These are phyloP conservation scores for Aristolochia californica DNA, from an alignment of 164 flowering plant genomes.

Conservation along the genomic window DNA sequence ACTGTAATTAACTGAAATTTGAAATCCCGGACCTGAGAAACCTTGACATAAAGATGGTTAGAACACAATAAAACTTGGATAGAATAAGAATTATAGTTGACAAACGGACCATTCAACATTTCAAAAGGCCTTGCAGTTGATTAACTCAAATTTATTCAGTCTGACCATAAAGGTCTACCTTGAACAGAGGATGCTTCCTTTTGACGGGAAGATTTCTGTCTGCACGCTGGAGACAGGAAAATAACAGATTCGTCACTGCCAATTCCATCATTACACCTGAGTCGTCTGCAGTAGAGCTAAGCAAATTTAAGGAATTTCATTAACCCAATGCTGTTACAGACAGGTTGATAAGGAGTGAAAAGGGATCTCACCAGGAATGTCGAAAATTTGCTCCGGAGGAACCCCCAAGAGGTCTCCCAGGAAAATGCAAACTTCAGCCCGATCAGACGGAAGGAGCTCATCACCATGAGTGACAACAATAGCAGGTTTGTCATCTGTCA, in stretches of 20 bases:
- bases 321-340: neutral
- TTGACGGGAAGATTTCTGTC: conserved; percentile 54
- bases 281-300: conserved; percentile 33
- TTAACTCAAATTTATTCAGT: neutral
- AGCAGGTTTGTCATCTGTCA: conserved; percentile 77
- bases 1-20: neutral
- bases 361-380: conserved; percentile 62
- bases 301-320: neutral
- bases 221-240: conserved; percentile 66
- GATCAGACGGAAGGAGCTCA: conserved; percentile 46
- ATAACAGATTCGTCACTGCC: conserved; percentile 44
- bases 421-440: conserved; percentile 45
- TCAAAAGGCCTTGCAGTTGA: neutral
- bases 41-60: neutral
- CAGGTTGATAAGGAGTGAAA: neutral
- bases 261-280: conserved; percentile 32
- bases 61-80: neutral
- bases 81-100: neutral
- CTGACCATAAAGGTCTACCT: neutral
- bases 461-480: conserved; percentile 80
- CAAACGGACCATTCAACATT: neutral
- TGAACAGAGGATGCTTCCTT: neutral
- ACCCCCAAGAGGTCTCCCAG: conserved; percentile 67
- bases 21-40: neutral
- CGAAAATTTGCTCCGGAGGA: conserved; percentile 71